Conservation (phyloP, 2,329 filamentous ascomycete genomes). For the Xylaria arbuscula region DNA sequence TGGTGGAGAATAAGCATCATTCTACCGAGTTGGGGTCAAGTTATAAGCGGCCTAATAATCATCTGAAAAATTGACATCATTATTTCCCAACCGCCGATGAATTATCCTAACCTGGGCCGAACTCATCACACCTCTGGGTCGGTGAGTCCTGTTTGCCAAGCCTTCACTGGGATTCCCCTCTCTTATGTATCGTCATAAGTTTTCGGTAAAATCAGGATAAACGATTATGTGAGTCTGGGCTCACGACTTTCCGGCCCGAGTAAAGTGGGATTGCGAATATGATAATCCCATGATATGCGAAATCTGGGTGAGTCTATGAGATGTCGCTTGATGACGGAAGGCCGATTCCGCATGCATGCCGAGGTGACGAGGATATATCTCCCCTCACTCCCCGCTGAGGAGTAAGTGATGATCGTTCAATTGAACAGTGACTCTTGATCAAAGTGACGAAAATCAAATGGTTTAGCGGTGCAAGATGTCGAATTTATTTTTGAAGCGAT, state of each 20-base stretch:
- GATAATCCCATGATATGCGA: neutral
- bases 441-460: neutral
- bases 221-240: constrained; percentile 4
- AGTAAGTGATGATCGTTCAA: constrained; percentile 1
- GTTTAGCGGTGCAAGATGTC: constrained; percentile 25
- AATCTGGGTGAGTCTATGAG: neutral
- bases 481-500: constrained; percentile 15
- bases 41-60: constrained; percentile 11
- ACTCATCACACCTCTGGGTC: constrained; percentile 5
- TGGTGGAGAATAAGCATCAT: constrained; percentile 5
- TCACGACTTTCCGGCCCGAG: constrained; percentile 18
- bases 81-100: neutral
- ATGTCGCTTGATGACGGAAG: neutral
- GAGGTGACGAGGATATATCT: constrained; percentile 13
- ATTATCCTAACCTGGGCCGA: neutral
- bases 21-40: neutral
- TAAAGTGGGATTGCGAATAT: neutral
- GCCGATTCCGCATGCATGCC: neutral
- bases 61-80: constrained; percentile 11
- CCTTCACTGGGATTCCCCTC: constrained; percentile 25
- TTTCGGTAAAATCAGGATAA: constrained; percentile 37
- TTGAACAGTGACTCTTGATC: neutral
- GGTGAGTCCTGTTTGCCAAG: constrained; percentile 16
- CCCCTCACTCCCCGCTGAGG: constrained; percentile 23
- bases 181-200: constrained; percentile 9